These are phyloP conservation scores for Drechmeria coniospora DNA, from an alignment of 2,329 filamentous ascomycete genomes.

Conservation along the genomic window DNA sequence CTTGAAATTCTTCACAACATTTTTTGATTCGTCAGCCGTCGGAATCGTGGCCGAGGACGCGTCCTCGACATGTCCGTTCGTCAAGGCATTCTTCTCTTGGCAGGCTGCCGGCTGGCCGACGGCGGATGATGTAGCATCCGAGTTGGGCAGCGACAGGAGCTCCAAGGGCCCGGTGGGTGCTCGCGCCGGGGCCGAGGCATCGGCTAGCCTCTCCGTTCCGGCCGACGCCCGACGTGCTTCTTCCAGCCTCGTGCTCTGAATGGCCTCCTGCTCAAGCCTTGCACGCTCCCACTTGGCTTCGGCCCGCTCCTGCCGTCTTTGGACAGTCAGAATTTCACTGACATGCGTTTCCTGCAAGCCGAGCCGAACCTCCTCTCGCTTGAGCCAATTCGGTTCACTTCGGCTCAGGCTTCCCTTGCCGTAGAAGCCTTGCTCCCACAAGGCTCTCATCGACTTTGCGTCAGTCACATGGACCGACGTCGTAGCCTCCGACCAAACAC, in stretches of 20 bases:
- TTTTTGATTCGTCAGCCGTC: too few species aligned
- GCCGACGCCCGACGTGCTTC: slow-evolving; percentile 23
- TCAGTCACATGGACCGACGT: slow-evolving; percentile 76
- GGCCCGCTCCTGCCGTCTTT: slow-evolving; percentile 64
- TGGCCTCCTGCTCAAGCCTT: slow-evolving; percentile 69
- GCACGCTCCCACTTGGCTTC: slow-evolving; percentile 85
- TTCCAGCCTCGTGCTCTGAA: slow-evolving; percentile 48
- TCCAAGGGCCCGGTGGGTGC: slow-evolving; percentile 28
- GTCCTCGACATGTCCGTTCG: neutral
- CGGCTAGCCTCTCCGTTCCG: slow-evolving; percentile 7
- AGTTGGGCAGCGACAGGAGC: slow-evolving; percentile 42
- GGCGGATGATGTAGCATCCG: too few species aligned
- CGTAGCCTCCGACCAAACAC: slow-evolving; percentile 67
- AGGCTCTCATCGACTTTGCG: slow-evolving; percentile 53
- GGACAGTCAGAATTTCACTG: slow-evolving; percentile 66
- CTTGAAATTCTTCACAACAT: too few species aligned
- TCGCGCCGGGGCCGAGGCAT: too few species aligned
- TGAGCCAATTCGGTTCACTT: slow-evolving; percentile 88
- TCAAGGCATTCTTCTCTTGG: neutral
- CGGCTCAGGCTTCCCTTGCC: slow-evolving; percentile 87
- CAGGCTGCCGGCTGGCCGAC: too few species aligned
- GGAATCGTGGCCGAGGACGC: too few species aligned
- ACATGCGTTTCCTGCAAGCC: slow-evolving; percentile 52
- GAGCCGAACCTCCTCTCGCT: slow-evolving; percentile 59
- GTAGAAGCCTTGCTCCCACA: slow-evolving; percentile 97